Evolutionary conservation across 2,329 filamentous ascomycete species (phyloP).

Genomic region (Cladophialophora chaetospira): DNA sequence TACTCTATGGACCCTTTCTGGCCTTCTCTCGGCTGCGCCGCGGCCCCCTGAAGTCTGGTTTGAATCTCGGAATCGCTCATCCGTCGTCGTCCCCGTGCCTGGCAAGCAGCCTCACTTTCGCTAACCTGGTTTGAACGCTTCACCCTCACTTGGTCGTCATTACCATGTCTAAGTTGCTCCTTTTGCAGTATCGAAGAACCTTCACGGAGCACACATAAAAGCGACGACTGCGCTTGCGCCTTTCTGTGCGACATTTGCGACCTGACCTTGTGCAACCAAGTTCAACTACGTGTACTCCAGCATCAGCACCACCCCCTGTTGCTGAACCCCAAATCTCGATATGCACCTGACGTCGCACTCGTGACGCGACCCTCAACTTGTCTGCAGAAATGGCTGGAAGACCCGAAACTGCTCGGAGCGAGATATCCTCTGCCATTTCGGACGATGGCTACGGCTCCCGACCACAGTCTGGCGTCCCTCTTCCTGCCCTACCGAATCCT

Average conservation of each 20-base stretch:
- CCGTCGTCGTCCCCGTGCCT: slow-evolving; percentile 11
- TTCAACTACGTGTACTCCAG: slow-evolving; percentile 13
- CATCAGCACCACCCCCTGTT: not conserved
- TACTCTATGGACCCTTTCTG: not conserved
- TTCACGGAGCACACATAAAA: not conserved
- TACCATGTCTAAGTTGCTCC: slow-evolving; percentile 19
- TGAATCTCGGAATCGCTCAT: slow-evolving; percentile 14
- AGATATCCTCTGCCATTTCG: slow-evolving; percentile 35
- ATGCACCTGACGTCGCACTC: slow-evolving; percentile 27
- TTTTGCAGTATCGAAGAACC: not conserved
- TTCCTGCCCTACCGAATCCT: slow-evolving; percentile 28
- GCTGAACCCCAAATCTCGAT: slow-evolving; percentile 10
- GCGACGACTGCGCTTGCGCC: not conserved
- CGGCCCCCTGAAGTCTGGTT: not conserved
- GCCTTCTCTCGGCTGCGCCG: not conserved
- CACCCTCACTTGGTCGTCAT: slow-evolving; percentile 9
- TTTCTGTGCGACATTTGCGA: slow-evolving; percentile 3
- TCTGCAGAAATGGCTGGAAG: slow-evolving; percentile 28
- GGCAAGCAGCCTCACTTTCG: slow-evolving; percentile 19
- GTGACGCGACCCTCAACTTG: slow-evolving; percentile 20
- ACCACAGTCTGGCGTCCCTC: slow-evolving; percentile 24
- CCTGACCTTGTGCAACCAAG: not conserved
- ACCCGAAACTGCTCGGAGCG: slow-evolving; percentile 32
- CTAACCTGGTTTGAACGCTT: slow-evolving; percentile 2
- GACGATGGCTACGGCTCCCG: slow-evolving; percentile 33